Base-by-base conservation (phyloP, 495 filamentous ascomycete species). In the Pseudomonodictys pantanalensis region DNA sequence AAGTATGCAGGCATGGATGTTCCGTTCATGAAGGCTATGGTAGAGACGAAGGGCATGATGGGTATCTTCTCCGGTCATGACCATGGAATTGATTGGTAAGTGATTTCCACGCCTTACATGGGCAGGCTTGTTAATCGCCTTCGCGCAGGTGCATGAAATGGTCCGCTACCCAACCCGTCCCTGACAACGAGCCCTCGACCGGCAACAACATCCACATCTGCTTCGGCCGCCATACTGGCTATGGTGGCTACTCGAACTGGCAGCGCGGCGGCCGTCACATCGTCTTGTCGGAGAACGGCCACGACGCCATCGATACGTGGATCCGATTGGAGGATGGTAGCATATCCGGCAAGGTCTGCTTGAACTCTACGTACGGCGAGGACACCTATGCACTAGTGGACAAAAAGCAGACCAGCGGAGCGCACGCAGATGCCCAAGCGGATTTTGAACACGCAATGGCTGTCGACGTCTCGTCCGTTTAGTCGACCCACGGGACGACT, bases 1-100 rank as follows among this genome's bases (percentile, higher is more conserved):
- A 39, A 52, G 0, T 77, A 79, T 33, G 64, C 62, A 0, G 79
- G 78, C 1, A 79, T 85, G 52, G 86, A 91, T 56, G 67, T 73
- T 3, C 72, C 76, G 1, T 90, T 91, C 64, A 87, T 90, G 85
- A 59, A 78, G 38, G 83, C 84, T 0, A 64, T 90, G 1, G 53
- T 52, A 22, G 32, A 39, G 3, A 56, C 52, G 6, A 17, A 46
- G 33, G 83, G 84, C 0, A 51, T 90, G 32, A 77, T 87, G 56
- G 84, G 79, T 1, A 68, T 86, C 0, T 87, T 87, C 62, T 81
- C 78, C 9, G 87, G 86, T 0, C 87, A 90, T 57, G 86, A 90
- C 60, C 86, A 91, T 69, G 82, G 81, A 0, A 77, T 88, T 66
- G 81, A 81, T 26, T 90, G 86, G 86, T 58, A 44, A 11, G 39